phyloP scores from a whole-genome alignment of 768 basidiomycete genomes.

The Termitomyces sp. region DNA sequence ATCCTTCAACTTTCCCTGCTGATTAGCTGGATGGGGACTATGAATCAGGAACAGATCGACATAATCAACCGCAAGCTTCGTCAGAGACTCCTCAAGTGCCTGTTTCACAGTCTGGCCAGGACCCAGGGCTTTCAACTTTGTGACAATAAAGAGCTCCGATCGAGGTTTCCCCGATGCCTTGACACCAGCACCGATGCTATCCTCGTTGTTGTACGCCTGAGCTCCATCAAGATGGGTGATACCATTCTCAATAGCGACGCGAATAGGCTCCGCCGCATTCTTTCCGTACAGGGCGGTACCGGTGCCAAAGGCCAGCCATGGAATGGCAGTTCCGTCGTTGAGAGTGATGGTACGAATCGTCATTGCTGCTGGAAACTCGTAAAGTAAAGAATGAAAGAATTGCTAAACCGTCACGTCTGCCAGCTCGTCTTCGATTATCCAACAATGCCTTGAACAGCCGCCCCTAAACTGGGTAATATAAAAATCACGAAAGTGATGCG shows the following conservation, averaged over 20 bases:
- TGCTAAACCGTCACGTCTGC: too few species aligned
- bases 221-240: conserved; percentile 66
- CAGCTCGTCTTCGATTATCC: too few species aligned
- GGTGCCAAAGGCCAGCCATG: conserved; percentile 61
- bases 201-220: conserved; percentile 56
- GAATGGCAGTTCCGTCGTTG: conserved; percentile 51
- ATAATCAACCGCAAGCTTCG: conserved; percentile 46
- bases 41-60: conserved; percentile 70
- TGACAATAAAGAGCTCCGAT: conserved; percentile 58
- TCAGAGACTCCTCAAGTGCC: conserved; percentile 48
- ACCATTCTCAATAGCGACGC: conserved; percentile 48
- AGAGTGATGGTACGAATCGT: conserved; percentile 33
- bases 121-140: conserved; percentile 44
- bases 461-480: too few species aligned
- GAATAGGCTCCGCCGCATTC: conserved; percentile 38
- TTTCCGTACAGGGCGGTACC: conserved; percentile 48
- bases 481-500: too few species aligned
- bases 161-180: conserved; percentile 46
- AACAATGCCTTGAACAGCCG: conserved; percentile 23
- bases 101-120: conserved; percentile 44
- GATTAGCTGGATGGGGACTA: conserved; percentile 28
- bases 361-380: conserved; percentile 10
- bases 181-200: conserved; percentile 47
- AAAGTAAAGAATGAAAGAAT: too few species aligned
- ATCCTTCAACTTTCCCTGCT: conserved; percentile 41